Percentiles rank a stretch among this genome's conserved stretches.
phyloP scores from a whole-genome alignment of 2,329 filamentous ascomycete genomes.

The Capronia epimyces region DNA sequence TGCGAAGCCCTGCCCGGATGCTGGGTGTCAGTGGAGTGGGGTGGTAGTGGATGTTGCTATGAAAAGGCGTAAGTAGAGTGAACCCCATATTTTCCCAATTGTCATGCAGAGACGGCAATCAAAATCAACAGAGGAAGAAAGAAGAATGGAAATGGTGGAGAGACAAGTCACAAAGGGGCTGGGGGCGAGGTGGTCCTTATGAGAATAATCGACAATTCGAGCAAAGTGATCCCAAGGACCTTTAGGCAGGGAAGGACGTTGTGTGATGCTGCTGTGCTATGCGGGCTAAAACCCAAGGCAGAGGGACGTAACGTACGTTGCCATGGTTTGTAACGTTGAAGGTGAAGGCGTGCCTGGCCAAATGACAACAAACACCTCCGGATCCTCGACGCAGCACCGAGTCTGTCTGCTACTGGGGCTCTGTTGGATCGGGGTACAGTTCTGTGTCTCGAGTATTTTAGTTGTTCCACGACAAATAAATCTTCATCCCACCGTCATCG shows the following conservation, averaged over 20 bases:
- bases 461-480: neutral
- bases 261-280: slow-evolving; percentile 10
- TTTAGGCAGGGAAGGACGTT: neutral
- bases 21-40: slow-evolving; percentile 39
- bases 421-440: no score
- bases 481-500: slow-evolving; percentile 2
- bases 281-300: neutral
- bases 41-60: slow-evolving; percentile 46
- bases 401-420: no score
- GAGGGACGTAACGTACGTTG: slow-evolving; percentile 32
- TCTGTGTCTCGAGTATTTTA: neutral
- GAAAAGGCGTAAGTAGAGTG: slow-evolving; percentile 6
- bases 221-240: slow-evolving; percentile 7
- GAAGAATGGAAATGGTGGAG: neutral
- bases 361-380: neutral
- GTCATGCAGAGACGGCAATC: neutral
- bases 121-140: neutral
- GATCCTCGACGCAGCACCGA: neutral
- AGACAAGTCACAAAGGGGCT: neutral
- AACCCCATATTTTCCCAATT: neutral
- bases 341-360: neutral
- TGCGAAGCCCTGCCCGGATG: slow-evolving; percentile 50
- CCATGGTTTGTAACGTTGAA: slow-evolving; percentile 29
- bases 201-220: slow-evolving; percentile 6
- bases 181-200: neutral